Evolutionary conservation across 2,329 filamentous ascomycete species (phyloP).

Genomic region (Colletotrichum godetiae): DNA sequence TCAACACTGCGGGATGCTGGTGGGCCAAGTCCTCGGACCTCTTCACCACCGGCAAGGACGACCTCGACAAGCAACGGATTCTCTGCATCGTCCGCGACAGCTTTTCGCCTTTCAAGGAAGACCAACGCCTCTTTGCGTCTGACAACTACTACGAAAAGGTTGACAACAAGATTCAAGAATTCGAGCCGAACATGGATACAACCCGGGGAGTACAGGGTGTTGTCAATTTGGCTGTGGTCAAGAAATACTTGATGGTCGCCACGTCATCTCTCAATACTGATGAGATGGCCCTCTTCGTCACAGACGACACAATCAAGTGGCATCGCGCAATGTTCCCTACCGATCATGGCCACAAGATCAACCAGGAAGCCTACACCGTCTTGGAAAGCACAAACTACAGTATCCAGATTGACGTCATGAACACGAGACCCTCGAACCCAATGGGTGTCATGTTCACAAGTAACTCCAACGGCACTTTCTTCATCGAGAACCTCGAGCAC

Average conservation of each 20-base stretch:
- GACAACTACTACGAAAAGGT: constrained; percentile 80
- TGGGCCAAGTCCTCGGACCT: constrained; percentile 85
- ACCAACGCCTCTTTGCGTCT: constrained; percentile 83
- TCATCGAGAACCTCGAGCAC: constrained; percentile 90
- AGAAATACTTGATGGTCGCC: constrained; percentile 87
- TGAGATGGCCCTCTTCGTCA: constrained; percentile 93
- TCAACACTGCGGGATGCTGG: constrained; percentile 79
- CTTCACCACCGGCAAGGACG: constrained; percentile 76
- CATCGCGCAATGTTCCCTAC: constrained; percentile 90
- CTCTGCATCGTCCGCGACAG: constrained; percentile 84
- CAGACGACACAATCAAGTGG: constrained; percentile 86
- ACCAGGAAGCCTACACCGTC: constrained; percentile 91
- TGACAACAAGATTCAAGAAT: constrained; percentile 64
- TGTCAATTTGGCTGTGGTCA: constrained; percentile 84
- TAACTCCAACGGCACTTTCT: constrained; percentile 97
- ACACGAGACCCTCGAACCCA: constrained; percentile 69
- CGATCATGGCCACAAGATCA: constrained; percentile 75
- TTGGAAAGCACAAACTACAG: constrained; percentile 98
- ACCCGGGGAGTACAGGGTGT: constrained; percentile 82
- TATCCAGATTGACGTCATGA: constrained; percentile 95
- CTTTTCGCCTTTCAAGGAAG: constrained; percentile 76
- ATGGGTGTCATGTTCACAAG: constrained; percentile 95
- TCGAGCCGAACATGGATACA: constrained; percentile 81
- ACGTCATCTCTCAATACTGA: constrained; percentile 82
- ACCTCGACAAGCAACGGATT: constrained; percentile 76